Base-by-base conservation (phyloP, 2,329 filamentous ascomycete species). In the Phaeosphaeriaceae sp. region DNA sequence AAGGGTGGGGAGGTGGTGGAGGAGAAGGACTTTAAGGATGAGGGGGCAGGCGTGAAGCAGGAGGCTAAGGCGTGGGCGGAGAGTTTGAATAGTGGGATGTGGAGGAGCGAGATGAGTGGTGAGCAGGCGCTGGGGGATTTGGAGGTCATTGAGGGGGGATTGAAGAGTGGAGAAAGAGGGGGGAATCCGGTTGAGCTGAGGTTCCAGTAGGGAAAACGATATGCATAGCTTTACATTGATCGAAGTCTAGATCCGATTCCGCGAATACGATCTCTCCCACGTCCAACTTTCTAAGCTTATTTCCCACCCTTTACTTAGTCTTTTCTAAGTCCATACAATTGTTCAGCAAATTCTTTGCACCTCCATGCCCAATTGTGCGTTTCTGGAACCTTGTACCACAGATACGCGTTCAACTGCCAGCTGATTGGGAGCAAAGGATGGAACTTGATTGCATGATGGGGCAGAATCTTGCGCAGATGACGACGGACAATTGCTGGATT, bases 51-150 rank as follows among this genome's bases (percentile, higher is more conserved):
- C 9, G 87, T 91, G 3, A 80, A 79, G 59, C 83, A 85, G 53
- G 88, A 91, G 75, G 82, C 90, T 9, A 81, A 81, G 60, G 87
- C 85, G 5, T 91, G 87, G 86, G 88, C 82, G 0, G 80, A 84
- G 74, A 80, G 81, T 10, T 67, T 90, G 35, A 66, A 75, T 1
- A 74, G 76, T 11, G 86, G 86, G 19, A 77, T 77, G 60, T 74
- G 76, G 15, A 81, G 89, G 64, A 71, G 78, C n/a, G 76, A 80
- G 63, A 86, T 88, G 75, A 79, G 78, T 9, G 82, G 85, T 0
- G 83, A 88, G 69, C 81, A 88, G 77, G 88, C 87, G 0, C 71
- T 90, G 66, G 82, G 78, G 8, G 88, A 91, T 75, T 70, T 91
- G 62, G 85, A 89, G 75, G 76, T 90, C 61, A 67, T 80, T 49